Conservation (phyloP, 495 filamentous ascomycete genomes). For the Aspergillus heteromorphus region DNA sequence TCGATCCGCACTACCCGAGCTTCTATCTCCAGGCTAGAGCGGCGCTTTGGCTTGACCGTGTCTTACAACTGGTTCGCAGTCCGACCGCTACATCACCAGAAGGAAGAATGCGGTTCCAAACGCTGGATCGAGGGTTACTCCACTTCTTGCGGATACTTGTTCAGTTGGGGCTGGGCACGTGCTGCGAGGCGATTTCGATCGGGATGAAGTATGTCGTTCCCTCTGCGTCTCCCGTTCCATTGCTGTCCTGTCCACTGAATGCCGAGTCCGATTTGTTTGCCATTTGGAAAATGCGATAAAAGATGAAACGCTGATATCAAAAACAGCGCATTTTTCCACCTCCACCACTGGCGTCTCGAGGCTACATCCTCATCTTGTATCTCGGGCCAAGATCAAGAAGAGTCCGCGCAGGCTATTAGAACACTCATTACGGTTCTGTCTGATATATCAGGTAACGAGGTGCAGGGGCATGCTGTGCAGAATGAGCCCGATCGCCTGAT, state of each 20-base stretch:
- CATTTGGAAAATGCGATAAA: too few species aligned
- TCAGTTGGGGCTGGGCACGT: neutral
- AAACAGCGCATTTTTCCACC: neutral
- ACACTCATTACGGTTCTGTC: neutral
- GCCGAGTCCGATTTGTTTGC: too few species aligned
- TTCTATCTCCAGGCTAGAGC: neutral
- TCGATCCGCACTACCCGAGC: neutral
- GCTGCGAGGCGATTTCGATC: neutral
- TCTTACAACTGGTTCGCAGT: neutral
- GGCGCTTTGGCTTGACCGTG: neutral
- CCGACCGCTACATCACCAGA: neutral
- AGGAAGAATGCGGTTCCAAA: neutral
- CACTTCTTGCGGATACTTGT: neutral
- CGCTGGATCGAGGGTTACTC: neutral
- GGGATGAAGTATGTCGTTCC: neutral
- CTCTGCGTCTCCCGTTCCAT: neutral
- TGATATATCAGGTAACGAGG: neutral
- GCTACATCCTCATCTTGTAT: neutral
- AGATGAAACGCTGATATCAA: neutral
- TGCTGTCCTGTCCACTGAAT: too few species aligned
- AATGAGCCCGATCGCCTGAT: neutral
- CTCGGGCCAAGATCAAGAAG: neutral
- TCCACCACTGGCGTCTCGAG: neutral
- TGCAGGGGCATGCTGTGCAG: neutral
- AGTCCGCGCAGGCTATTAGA: neutral